These are phyloP conservation scores for Ichthyophthirius multifiliis DNA, from an alignment of 169 alveolate genomes.

Conservation along the genomic window DNA sequence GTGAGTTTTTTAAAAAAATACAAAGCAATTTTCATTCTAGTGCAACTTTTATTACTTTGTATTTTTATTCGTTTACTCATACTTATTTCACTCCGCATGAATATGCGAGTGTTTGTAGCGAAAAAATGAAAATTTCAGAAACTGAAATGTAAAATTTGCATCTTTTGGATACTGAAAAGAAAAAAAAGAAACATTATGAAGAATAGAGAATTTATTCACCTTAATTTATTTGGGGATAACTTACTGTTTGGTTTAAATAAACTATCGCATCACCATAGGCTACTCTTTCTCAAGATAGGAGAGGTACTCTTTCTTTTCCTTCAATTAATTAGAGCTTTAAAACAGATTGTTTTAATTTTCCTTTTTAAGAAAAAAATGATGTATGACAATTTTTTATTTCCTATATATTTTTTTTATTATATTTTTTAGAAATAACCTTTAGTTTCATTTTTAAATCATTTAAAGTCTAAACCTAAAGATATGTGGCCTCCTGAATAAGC, in stretches of 20 bases:
- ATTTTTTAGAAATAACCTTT: background rate
- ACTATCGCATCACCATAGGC: conserved; percentile 44
- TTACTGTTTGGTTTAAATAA: conserved; percentile 49
- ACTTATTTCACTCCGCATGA: conserved; percentile 69
- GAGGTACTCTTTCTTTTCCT: conserved; percentile 46
- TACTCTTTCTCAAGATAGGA: conserved; percentile 35
- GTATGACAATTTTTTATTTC: background rate
- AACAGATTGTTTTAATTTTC: conserved; percentile 5
- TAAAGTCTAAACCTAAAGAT: conserved; percentile 31
- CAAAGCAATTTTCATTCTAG: conserved; percentile 50
- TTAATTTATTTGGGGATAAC: conserved; percentile 82
- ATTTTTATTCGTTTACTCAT: conserved; percentile 66
- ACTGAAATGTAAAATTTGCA: conserved; percentile 13
- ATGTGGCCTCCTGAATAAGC: conserved; percentile 51
- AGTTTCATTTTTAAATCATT: conserved; percentile 13
- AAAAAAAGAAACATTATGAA: conserved; percentile 52
- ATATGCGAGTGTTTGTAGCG: background rate
- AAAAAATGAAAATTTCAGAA: background rate
- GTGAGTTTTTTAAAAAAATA: conserved; percentile 8
- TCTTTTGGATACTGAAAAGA: conserved; percentile 19
- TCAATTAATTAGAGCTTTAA: conserved; percentile 13
- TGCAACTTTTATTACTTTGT: conserved; percentile 61
- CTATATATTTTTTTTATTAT: background rate
- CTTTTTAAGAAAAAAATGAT: conserved; percentile 31
- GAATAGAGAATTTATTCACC: conserved; percentile 77